These are phyloP conservation scores for Fraxinus latifolia DNA, from an alignment of 305 asterid species.

Conservation along the genomic window DNA sequence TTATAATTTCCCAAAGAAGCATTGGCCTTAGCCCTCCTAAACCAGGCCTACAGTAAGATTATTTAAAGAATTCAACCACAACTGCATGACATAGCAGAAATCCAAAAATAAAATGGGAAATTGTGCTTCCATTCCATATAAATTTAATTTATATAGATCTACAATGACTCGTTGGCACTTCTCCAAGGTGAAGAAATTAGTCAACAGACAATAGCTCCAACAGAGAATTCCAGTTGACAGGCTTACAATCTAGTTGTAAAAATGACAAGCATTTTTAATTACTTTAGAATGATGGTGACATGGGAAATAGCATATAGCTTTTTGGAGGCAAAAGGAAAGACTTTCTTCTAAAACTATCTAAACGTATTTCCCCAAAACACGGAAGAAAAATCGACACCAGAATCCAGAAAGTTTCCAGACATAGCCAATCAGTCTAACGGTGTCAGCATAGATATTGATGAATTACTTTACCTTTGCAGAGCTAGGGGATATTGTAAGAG, in stretches of 20 bases:
- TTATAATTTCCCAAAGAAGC: slow-evolving; percentile 60
- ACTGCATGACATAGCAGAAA: slow-evolving; percentile 9
- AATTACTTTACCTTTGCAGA: slow-evolving; percentile 66
- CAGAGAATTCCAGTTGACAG: slow-evolving; percentile 3
- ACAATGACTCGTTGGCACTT: slow-evolving; percentile 9
- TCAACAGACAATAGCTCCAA: not conserved
- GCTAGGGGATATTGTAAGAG: slow-evolving; percentile 55
- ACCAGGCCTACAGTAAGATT: slow-evolving; percentile 70
- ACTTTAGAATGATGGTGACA: slow-evolving; percentile 9
- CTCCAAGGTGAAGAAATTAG: slow-evolving; percentile 15
- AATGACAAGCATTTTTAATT: not conserved
- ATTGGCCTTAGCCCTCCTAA: slow-evolving; percentile 81
- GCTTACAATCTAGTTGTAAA: not conserved
- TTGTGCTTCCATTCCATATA: not conserved
- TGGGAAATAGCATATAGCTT: not conserved
- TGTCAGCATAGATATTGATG: not conserved
- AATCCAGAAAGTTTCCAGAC: not conserved
- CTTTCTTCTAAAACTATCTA: slow-evolving; percentile 9
- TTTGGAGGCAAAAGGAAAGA: not conserved
- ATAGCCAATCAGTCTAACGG: slow-evolving; percentile 11
- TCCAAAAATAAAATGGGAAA: not conserved
- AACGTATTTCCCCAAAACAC: not conserved
- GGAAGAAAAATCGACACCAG: not conserved
- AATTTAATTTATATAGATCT: not conserved
- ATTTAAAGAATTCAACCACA: slow-evolving; percentile 21